A percentile compares a stretch with the other conserved stretches of the same genome.
phyloP scores from a whole-genome alignment of 2,329 filamentous ascomycete species.

The Colletotrichum neosansevieriae region DNA sequence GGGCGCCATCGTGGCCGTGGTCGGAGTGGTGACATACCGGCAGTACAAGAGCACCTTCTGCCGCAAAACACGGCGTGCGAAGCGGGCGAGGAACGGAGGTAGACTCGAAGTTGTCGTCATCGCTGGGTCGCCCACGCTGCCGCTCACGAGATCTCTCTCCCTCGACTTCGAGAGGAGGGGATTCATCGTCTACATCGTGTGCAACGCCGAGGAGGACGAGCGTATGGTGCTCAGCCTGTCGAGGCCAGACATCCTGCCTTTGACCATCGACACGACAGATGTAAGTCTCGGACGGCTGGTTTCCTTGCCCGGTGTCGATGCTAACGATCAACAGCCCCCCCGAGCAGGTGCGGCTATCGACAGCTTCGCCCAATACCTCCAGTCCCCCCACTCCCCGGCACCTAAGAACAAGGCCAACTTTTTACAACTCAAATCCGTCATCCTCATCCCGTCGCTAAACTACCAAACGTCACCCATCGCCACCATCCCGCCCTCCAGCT shows the following conservation, averaged over 20 bases:
- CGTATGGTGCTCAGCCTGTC: slow-evolving; percentile 79
- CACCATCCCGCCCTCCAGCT: slow-evolving; percentile 84
- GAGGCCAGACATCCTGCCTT: slow-evolving; percentile 83
- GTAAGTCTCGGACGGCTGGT: slow-evolving; percentile 58
- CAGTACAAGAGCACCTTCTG: slow-evolving; percentile 66
- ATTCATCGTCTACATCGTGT: slow-evolving; percentile 93
- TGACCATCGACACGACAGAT: slow-evolving; percentile 86
- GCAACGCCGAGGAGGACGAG: slow-evolving; percentile 88
- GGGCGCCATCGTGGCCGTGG: slow-evolving; percentile 76
- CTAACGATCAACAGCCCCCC: slow-evolving; percentile 65
- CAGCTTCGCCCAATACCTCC: slow-evolving; percentile 78
- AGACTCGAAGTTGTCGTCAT: slow-evolving; percentile 89
- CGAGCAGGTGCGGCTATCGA: slow-evolving; percentile 77
- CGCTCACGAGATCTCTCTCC: slow-evolving; percentile 84
- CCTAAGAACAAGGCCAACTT: slow-evolving; percentile 81
- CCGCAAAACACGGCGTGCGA: slow-evolving; percentile 79
- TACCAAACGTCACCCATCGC: slow-evolving; percentile 88
- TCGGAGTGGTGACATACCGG: slow-evolving; percentile 73
- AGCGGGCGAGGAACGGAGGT: slow-evolving; percentile 83
- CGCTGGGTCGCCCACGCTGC: slow-evolving; percentile 87
- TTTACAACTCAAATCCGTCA: slow-evolving; percentile 80
- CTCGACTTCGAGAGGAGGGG: slow-evolving; percentile 90
- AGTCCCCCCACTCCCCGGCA: slow-evolving; percentile 80
- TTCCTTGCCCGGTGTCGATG: neutral
- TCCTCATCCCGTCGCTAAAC: slow-evolving; percentile 84